phyloP scores from a whole-genome alignment of 1,284 basidiomycete genomes.

The Nidula niveotomentosa region DNA sequence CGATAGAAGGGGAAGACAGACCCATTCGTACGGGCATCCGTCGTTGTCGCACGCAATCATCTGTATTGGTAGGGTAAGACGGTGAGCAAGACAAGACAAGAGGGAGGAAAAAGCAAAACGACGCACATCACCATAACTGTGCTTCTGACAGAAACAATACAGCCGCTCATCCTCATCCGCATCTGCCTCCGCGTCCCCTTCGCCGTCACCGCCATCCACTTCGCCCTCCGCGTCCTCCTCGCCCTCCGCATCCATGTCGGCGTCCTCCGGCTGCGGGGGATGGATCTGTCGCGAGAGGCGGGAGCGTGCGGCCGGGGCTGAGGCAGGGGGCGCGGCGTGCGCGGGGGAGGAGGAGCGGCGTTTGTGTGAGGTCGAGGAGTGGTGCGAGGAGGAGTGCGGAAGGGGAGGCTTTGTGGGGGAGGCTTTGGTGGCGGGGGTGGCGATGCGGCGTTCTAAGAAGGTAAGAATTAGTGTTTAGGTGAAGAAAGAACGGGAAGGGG shows the following conservation, averaged over 20 bases:
- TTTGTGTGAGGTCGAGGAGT: slow-evolving; percentile 21
- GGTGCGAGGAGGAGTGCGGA: no score
- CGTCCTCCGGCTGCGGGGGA: slow-evolving; percentile 29
- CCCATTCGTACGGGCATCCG: slow-evolving; percentile 47
- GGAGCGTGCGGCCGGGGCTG: slow-evolving; percentile 27
- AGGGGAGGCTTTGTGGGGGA: slow-evolving; percentile 15
- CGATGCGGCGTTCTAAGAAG: slow-evolving; percentile 32
- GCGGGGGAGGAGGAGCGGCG: slow-evolving; percentile 39
- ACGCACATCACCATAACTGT: slow-evolving; percentile 46
- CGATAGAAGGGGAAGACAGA: slow-evolving; percentile 14
- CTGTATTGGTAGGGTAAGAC: slow-evolving; percentile 16
- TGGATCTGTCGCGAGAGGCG: slow-evolving; percentile 41
- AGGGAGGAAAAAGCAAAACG: background rate
- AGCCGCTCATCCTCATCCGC: slow-evolving; percentile 38
- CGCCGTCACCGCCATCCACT: slow-evolving; percentile 17
- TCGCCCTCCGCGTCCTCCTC: background rate
- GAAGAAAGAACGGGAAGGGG: no score
- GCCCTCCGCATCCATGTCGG: slow-evolving; percentile 29
- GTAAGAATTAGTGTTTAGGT: no score
- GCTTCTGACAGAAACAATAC: slow-evolving; percentile 49
- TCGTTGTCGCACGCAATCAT: slow-evolving; percentile 52
- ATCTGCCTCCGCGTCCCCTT: slow-evolving; percentile 32
- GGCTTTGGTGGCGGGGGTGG: slow-evolving; percentile 36
- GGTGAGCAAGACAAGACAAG: background rate
- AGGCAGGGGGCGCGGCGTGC: slow-evolving; percentile 15